Conservation (phyloP, 495 filamentous ascomycete genomes). For the Hypoxylon cercidicola region DNA sequence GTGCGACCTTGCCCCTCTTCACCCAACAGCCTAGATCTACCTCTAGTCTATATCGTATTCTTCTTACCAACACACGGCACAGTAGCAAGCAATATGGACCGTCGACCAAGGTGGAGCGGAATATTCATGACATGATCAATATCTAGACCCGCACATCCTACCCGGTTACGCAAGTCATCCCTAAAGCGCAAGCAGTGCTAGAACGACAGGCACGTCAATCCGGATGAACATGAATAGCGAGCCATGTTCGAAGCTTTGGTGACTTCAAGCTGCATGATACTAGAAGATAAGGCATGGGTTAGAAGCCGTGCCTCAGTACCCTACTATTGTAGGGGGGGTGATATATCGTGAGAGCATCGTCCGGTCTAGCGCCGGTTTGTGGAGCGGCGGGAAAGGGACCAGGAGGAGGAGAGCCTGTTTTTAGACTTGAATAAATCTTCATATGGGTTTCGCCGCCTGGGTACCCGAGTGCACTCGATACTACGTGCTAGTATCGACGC, state of each 20-base stretch:
- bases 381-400: slow-evolving; percentile 25
- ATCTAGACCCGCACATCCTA: neutral
- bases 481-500: slow-evolving; percentile 40
- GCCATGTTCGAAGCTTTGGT: slow-evolving; percentile 29
- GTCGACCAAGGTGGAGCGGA: neutral
- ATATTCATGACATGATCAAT: neutral
- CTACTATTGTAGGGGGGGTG: slow-evolving; percentile 14
- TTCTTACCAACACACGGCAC: neutral
- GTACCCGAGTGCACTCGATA: slow-evolving; percentile 8
- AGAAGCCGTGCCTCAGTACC: neutral
- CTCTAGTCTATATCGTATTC: too few species aligned
- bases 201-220: slow-evolving; percentile 34
- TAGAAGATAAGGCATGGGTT: slow-evolving; percentile 33
- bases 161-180: neutral
- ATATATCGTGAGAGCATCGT: slow-evolving; percentile 37
- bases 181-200: slow-evolving; percentile 8
- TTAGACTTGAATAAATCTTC: slow-evolving; percentile 27
- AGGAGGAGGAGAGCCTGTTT: slow-evolving; percentile 2
- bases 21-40: slow-evolving; percentile 14
- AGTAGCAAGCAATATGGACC: neutral
- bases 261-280: slow-evolving; percentile 38
- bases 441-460: slow-evolving; percentile 25
- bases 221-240: slow-evolving; percentile 29
- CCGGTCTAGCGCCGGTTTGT: slow-evolving; percentile 39
- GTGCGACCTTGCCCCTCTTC: slow-evolving; percentile 13